Evolutionary conservation across 345 rosid species (phyloP).

Genomic region (Brassica incana): DNA sequence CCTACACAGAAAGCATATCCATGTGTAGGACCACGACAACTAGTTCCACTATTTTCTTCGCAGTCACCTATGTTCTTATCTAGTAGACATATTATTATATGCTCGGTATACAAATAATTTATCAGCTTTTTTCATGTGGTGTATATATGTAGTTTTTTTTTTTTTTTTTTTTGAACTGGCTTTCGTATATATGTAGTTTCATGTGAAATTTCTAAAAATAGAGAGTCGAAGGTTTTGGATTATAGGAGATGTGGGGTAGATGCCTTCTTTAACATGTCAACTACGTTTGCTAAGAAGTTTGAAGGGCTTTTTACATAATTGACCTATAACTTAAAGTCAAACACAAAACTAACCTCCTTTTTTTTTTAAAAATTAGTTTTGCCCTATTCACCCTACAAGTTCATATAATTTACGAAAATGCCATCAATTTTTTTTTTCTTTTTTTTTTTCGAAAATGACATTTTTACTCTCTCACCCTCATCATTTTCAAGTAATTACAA

Average conservation of each 20-base stretch:
- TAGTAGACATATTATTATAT: slow-evolving; percentile 25
- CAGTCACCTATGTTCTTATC: slow-evolving; percentile 28
- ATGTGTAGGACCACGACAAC: slow-evolving; percentile 39
- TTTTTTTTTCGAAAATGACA: no score
- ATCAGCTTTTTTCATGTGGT: slow-evolving; percentile 4
- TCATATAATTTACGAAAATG: no score
- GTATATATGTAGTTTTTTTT: background rate
- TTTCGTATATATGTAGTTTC: background rate
- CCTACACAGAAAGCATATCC: slow-evolving; percentile 36
- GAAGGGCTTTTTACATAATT: no score
- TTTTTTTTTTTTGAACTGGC: no score
- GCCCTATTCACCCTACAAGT: no score
- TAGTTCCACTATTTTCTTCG: slow-evolving; percentile 34
- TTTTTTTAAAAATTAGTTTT: no score
- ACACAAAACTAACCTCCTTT: no score
- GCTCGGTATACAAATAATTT: slow-evolving; percentile 13
- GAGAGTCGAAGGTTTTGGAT: slow-evolving; percentile 35
- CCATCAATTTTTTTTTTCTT: no score
- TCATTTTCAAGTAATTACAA: no score
- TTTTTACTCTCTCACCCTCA: no score
- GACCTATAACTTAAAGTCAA: no score
- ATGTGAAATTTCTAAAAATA: slow-evolving; percentile 33
- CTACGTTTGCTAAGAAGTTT: slow-evolving; percentile 16
- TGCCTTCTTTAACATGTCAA: slow-evolving; percentile 31
- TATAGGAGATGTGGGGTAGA: slow-evolving; percentile 29